Evolutionary conservation across 2,329 filamentous ascomycete species (phyloP).

Genomic region (Arthrinium phaeospermum): DNA sequence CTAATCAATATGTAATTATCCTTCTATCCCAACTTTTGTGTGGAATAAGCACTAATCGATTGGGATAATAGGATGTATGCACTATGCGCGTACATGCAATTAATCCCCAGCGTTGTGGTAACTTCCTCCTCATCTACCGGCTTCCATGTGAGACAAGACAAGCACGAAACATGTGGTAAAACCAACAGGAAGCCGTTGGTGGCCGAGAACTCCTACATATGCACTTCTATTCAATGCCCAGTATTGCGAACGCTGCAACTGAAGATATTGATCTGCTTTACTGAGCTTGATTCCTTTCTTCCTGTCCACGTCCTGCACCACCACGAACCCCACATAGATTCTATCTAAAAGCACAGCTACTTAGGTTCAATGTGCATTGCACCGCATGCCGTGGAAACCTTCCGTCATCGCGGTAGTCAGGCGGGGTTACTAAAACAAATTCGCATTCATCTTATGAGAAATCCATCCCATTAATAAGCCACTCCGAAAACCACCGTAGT

Average conservation of each 20-base stretch:
- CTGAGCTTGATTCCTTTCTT: neutral
- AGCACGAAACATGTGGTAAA: neutral
- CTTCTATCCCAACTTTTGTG: too few species aligned
- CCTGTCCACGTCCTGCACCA: neutral
- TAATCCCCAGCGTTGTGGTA: too few species aligned
- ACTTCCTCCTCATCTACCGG: neutral
- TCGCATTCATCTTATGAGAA: neutral
- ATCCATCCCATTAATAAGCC: slow-evolving; percentile 7
- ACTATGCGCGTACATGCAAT: too few species aligned
- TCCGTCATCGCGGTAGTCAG: neutral
- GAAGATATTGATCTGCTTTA: too few species aligned
- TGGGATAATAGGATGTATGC: too few species aligned
- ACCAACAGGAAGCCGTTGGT: neutral
- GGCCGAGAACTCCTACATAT: too few species aligned
- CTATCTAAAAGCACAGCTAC: neutral
- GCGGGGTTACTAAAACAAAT: slow-evolving; percentile 12
- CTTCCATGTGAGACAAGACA: neutral
- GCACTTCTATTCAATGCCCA: too few species aligned
- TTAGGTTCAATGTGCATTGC: neutral
- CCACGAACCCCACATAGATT: slow-evolving; percentile 4
- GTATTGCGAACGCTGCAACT: too few species aligned
- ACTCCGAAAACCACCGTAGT: neutral
- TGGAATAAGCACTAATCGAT: too few species aligned
- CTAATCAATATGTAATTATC: too few species aligned
- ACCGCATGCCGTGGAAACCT: neutral